Evolutionary conservation across 2,329 filamentous ascomycete species (phyloP).

Genomic region (Epichloe elymi): DNA sequence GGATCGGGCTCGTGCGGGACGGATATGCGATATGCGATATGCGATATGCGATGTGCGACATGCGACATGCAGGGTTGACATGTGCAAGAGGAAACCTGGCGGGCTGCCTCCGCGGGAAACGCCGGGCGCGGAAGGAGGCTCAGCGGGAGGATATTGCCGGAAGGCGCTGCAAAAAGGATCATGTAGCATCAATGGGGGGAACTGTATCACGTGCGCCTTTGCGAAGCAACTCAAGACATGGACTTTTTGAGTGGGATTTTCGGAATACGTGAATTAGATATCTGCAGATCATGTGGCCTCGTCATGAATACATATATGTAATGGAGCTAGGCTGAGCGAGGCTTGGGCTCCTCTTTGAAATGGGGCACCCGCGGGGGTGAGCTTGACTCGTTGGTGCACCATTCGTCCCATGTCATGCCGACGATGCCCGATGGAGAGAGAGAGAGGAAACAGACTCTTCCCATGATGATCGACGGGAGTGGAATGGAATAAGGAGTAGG

Average conservation of each 20-base stretch:
- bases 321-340: too few species aligned
- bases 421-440: background rate
- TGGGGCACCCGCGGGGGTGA: background rate
- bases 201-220: too few species aligned
- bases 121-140: background rate
- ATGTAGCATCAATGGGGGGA: too few species aligned
- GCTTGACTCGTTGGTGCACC: background rate
- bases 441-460: too few species aligned
- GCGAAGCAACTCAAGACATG: too few species aligned
- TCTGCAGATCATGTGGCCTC: too few species aligned
- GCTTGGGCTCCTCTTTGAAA: background rate
- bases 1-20: slow-evolving; percentile 3
- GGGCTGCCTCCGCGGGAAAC: background rate
- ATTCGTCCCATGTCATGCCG: background rate
- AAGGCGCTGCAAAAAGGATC: background rate
- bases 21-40: background rate
- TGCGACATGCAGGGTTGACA: too few species aligned
- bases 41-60: background rate
- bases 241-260: too few species aligned
- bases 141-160: background rate
- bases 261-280: too few species aligned
- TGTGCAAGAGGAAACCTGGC: background rate
- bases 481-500: too few species aligned
- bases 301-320: too few species aligned
- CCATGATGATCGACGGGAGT: too few species aligned